Conservation (phyloP, 352 stramenopile genomes). For the Pythium rishiriense region DNA sequence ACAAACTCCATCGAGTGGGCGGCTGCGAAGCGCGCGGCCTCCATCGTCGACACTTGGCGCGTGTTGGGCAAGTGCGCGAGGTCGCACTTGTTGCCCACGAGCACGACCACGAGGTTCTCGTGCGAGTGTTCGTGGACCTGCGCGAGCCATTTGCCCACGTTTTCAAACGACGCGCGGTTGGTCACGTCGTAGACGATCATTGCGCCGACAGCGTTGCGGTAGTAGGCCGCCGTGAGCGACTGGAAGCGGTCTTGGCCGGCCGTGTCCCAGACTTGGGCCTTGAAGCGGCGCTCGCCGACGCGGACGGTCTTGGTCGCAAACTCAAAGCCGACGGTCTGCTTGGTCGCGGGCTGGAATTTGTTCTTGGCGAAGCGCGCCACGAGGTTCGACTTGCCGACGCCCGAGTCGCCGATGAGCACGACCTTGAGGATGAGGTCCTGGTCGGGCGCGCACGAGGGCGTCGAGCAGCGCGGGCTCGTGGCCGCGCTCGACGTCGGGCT, state of each 20-base stretch:
- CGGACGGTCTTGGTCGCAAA: constrained; percentile 88
- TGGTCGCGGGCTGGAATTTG: constrained; percentile 76
- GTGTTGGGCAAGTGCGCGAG: constrained; percentile 73
- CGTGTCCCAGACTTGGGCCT: constrained; percentile 90
- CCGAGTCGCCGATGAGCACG: constrained; percentile 87
- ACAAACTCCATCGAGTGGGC: constrained; percentile 86
- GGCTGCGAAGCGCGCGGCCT: constrained; percentile 80
- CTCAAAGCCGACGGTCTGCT: constrained; percentile 87
- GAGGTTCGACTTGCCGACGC: constrained; percentile 88
- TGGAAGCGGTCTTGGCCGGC: constrained; percentile 91
- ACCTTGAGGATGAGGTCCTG: constrained; percentile 84
- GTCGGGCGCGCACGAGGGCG: constrained; percentile 28
- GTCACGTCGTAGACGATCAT: constrained; percentile 94
- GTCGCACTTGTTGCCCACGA: constrained; percentile 90
- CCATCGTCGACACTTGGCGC: constrained; percentile 83
- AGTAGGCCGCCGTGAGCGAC: constrained; percentile 92
- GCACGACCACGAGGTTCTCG: constrained; percentile 79
- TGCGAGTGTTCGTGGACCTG: constrained; percentile 85
- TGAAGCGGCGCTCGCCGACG: constrained; percentile 78
- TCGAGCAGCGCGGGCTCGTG: constrained; percentile 53
- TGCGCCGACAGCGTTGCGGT: constrained; percentile 87
- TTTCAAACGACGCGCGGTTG: constrained; percentile 81
- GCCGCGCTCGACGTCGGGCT: constrained; percentile 40
- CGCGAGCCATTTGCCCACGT: constrained; percentile 73
- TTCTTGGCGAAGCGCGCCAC: constrained; percentile 90